Conservation (phyloP, 2,329 filamentous ascomycete genomes). For the Conoideocrella luteorostrata region DNA sequence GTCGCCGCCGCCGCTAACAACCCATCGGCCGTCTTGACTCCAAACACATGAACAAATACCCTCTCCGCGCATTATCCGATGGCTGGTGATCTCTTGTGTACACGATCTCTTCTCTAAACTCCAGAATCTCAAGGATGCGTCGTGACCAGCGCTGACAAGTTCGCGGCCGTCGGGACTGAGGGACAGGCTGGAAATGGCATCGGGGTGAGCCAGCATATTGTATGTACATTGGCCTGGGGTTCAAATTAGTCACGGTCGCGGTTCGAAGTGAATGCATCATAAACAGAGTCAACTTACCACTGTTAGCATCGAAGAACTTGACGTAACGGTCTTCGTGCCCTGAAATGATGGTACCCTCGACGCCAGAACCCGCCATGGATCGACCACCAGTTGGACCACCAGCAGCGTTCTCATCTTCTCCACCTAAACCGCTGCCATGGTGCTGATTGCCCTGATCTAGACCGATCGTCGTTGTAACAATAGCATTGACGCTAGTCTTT, state of each 20-base stretch:
- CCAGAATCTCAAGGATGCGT: slow-evolving; percentile 95
- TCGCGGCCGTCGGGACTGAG: slow-evolving; percentile 90
- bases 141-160: slow-evolving; percentile 91
- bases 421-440: slow-evolving; percentile 50
- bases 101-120: slow-evolving; percentile 91
- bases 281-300: slow-evolving; percentile 59
- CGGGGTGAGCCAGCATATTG: slow-evolving; percentile 94
- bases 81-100: slow-evolving; percentile 89
- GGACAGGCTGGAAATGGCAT: slow-evolving; percentile 84
- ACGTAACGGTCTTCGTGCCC: slow-evolving; percentile 96
- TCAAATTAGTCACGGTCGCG: neutral
- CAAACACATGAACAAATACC: slow-evolving; percentile 91
- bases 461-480: slow-evolving; percentile 79
- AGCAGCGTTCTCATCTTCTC: slow-evolving; percentile 65
- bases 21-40: slow-evolving; percentile 92
- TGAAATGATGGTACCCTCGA: slow-evolving; percentile 91
- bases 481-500: slow-evolving; percentile 77
- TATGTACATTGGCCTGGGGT: slow-evolving; percentile 94
- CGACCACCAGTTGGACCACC: slow-evolving; percentile 69
- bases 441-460: slow-evolving; percentile 62
- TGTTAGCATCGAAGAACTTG: slow-evolving; percentile 96
- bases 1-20: slow-evolving; percentile 90
- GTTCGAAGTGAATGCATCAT: neutral
- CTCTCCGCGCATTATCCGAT: slow-evolving; percentile 91
- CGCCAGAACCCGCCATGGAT: slow-evolving; percentile 62